phyloP scores from a whole-genome alignment of 2,329 filamentous ascomycete genomes.

The Aspergillus sp. region DNA sequence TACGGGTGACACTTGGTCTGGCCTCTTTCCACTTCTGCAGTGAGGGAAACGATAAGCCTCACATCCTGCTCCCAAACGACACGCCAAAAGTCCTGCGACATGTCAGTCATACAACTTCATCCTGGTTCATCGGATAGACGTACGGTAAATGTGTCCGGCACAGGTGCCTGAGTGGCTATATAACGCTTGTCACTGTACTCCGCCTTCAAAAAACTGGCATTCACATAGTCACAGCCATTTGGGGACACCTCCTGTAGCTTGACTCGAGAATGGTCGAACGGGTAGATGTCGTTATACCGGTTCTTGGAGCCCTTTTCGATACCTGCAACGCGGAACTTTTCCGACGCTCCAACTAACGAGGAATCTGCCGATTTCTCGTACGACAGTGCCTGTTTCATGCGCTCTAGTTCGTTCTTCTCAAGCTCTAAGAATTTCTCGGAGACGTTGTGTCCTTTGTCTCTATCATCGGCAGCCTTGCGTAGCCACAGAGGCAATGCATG shows the following conservation, averaged over 20 bases:
- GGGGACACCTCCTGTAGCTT: slow-evolving; percentile 66
- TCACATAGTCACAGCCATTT: slow-evolving; percentile 87
- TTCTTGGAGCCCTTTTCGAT: slow-evolving; percentile 96
- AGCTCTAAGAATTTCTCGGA: slow-evolving; percentile 81
- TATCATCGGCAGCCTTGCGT: slow-evolving; percentile 60
- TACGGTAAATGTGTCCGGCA: slow-evolving; percentile 88
- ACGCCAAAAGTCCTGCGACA: slow-evolving; percentile 85
- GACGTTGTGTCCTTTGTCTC: slow-evolving; percentile 74
- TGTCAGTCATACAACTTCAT: slow-evolving; percentile 1
- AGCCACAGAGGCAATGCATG: slow-evolving; percentile 73
- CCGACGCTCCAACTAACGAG: slow-evolving; percentile 36
- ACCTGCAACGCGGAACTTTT: slow-evolving; percentile 72
- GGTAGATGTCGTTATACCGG: slow-evolving; percentile 95
- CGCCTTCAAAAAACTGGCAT: slow-evolving; percentile 82
- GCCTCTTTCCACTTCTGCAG: slow-evolving; percentile 87
- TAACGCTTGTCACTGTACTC: slow-evolving; percentile 84
- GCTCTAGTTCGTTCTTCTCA: slow-evolving; percentile 78
- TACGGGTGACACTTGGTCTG: slow-evolving; percentile 95
- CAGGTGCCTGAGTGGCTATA: slow-evolving; percentile 90
- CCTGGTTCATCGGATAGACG: slow-evolving; percentile 33
- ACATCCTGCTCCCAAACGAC: slow-evolving; percentile 96
- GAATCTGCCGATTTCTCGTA: slow-evolving; percentile 58
- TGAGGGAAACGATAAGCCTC: slow-evolving; percentile 93
- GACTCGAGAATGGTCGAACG: slow-evolving; percentile 90
- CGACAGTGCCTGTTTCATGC: slow-evolving; percentile 82